These are phyloP conservation scores for Cantharellus anzutake DNA, from an alignment of 768 basidiomycete species.

Conservation along the genomic window DNA sequence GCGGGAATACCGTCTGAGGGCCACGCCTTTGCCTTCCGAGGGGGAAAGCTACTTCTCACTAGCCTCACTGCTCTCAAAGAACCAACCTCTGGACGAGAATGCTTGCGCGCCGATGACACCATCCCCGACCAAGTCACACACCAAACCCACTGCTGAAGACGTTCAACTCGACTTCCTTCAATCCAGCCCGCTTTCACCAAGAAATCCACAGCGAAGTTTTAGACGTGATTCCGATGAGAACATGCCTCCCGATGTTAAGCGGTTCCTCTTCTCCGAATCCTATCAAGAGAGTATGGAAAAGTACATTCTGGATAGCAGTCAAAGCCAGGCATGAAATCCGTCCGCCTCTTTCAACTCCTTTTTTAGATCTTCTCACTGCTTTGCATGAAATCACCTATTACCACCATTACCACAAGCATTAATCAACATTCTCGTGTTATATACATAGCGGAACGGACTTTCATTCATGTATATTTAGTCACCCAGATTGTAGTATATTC, in stretches of 20 bases:
- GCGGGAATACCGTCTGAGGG: neutral
- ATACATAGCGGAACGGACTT: neutral
- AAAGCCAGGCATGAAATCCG: neutral
- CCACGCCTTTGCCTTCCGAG: neutral
- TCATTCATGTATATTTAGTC: neutral
- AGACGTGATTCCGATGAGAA: neutral
- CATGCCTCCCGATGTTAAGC: neutral
- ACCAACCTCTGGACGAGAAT: neutral
- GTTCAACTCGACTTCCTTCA: neutral
- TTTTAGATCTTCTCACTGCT: neutral
- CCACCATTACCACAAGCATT: too few relatives aligned
- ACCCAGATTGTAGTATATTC: constrained; percentile 48
- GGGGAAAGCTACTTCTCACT: neutral
- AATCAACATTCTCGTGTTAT: too few relatives aligned
- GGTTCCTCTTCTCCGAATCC: neutral
- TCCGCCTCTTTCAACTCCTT: neutral
- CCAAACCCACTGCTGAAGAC: too few relatives aligned
- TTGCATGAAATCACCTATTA: neutral
- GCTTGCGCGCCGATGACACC: too few relatives aligned
- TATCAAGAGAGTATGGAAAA: neutral
- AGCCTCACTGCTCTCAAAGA: neutral
- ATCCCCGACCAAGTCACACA: neutral
- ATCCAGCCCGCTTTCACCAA: neutral
- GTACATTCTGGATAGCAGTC: neutral
- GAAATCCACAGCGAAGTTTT: neutral